phyloP scores from a whole-genome alignment of 2,329 filamentous ascomycete genomes.

The Tolypocladium sp. region DNA sequence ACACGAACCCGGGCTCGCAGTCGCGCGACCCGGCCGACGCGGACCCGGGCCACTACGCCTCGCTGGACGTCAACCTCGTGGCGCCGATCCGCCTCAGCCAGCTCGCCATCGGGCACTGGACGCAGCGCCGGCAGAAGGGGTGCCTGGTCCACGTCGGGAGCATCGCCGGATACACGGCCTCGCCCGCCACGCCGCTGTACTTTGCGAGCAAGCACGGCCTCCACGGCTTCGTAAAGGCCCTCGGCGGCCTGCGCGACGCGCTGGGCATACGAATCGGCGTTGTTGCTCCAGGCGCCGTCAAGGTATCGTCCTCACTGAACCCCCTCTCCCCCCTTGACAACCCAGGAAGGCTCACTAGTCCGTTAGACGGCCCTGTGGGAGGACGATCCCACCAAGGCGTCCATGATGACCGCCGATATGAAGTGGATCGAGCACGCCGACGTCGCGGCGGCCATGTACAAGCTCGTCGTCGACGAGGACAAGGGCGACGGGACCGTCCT shows the following conservation, averaged over 20 bases:
- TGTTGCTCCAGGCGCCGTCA: conserved; percentile 23
- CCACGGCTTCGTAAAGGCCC: conserved; percentile 22
- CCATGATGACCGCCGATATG: too few relatives aligned
- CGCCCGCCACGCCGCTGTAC: conserved; percentile 24
- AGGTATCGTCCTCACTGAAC: conserved; percentile 9
- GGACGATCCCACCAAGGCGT: too few relatives aligned
- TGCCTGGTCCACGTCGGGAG: conserved; percentile 23
- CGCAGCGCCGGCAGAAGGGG: conserved; percentile 15
- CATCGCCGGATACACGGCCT: conserved; percentile 19
- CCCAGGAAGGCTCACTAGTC: neutral
- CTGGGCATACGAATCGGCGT: conserved; percentile 22
- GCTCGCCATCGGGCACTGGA: conserved; percentile 28
- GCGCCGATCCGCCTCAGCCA: conserved; percentile 28
- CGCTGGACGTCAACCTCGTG: conserved; percentile 26
- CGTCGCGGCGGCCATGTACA: conserved; percentile 21
- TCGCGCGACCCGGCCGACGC: conserved; percentile 16
- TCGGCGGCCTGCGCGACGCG: conserved; percentile 18
- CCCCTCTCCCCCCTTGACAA: too few relatives aligned
- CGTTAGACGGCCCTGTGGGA: too few relatives aligned
- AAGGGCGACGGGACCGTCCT: conserved; percentile 22
- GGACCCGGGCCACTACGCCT: conserved; percentile 21
- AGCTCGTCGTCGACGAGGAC: conserved; percentile 13
- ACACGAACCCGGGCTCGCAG: conserved; percentile 14
- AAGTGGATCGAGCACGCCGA: conserved; percentile 4
- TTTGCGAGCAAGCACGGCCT: conserved; percentile 26